Base-by-base conservation (phyloP, 179 eudicot species). In the Pouteria campechiana region DNA sequence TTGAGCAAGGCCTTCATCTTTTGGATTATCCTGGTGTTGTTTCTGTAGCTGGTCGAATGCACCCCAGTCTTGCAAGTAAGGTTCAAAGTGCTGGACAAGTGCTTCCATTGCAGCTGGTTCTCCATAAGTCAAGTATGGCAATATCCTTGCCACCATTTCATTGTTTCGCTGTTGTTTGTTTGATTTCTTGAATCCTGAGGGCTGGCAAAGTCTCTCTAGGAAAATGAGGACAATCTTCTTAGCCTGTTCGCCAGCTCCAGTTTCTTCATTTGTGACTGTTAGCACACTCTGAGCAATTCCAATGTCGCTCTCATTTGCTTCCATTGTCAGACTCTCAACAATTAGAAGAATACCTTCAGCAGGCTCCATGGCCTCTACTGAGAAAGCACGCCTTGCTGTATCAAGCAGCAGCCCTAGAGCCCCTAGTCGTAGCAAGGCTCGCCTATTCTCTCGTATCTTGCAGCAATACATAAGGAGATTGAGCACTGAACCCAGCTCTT, bases 41-140 rank as follows among this genome's bases (percentile, higher is more conserved):
- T 71, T 75, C 57, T 87, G 94, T 37, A 87, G 52, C 61, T 41
- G 69, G 60, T 92, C 96, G 63, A 79, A 92, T 52, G 71, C 94
- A 22, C 47, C 46, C 99, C 99, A 92, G 58, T 83, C 65, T 39
- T 74, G 76, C 52, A 92, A 52, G 56, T 75, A 78, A 17, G 83
- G 88, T 41, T 87, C 88, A 50, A 92, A 92, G 66, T 92, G 94
- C 51, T 79, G 81, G 38, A 92, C 45, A 15, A 92, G 99, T 51
- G 95, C 94, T 63, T 92, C 99, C 99, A 92, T 87, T 13, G 99
- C 99, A 10, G 79, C 73, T 48, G 88, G 96, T 63, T 92, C 96
- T 25, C 99, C 99, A 34, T 92, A 92, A 9, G 99, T 92, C 68
- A 92, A 74, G 71, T 83, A 87, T 35, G 99, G 99, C 66, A 92